These are phyloP conservation scores for Chlorella sp. DNA, from an alignment of 139 green algal genomes.

Conservation along the genomic window DNA sequence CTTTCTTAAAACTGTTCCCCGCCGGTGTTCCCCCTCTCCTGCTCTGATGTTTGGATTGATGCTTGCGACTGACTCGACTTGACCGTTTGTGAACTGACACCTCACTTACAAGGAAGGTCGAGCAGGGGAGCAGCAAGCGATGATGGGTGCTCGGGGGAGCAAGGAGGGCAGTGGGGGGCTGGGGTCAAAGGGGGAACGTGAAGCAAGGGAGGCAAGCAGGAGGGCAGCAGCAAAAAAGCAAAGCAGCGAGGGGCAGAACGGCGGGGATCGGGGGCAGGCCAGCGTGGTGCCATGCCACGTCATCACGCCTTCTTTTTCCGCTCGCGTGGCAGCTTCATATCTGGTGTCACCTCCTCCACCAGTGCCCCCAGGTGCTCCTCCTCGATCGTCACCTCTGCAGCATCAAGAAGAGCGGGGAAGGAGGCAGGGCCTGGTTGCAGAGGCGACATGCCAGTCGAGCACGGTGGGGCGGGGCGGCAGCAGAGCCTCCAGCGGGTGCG, in stretches of 20 bases:
- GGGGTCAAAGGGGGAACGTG: background rate
- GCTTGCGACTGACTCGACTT: background rate
- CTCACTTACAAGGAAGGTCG: background rate
- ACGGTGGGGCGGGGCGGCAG: no score
- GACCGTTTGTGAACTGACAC: background rate
- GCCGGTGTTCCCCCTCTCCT: no score
- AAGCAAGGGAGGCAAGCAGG: background rate
- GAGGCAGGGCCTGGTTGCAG: background rate
- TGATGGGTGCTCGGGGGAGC: background rate
- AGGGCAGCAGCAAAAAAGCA: background rate
- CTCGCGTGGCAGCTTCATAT: constrained; percentile 39
- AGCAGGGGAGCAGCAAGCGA: background rate
- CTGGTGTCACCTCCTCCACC: constrained; percentile 31
- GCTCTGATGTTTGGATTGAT: background rate
- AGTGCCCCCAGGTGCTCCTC: constrained; percentile 22
- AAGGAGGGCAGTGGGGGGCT: no score
- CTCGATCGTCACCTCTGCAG: constrained; percentile 38
- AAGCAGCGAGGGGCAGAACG: background rate
- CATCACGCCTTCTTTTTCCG: constrained; percentile 26
- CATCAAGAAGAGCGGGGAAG: background rate
- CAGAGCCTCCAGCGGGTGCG: no score
- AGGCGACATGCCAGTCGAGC: background rate
- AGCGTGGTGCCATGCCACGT: background rate
- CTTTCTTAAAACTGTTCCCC: no score
- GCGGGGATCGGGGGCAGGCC: background rate